phyloP scores from a whole-genome alignment of 371 early-diverging fungal genomes.

The Catenaria anguillulae region DNA sequence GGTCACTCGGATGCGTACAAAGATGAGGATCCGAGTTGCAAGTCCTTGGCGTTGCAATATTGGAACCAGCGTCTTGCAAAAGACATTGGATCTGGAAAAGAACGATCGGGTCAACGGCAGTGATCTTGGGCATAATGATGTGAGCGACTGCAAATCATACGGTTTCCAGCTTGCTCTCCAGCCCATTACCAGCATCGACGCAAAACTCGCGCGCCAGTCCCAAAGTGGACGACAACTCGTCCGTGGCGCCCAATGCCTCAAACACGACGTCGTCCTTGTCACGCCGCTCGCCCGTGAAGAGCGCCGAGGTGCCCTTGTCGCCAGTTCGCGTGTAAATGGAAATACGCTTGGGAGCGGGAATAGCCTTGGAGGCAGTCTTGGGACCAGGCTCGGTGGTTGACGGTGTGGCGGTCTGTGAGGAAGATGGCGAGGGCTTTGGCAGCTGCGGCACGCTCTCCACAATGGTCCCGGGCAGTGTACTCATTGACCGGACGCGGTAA shows the following conservation, averaged over 20 bases:
- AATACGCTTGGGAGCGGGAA: slow-evolving; percentile 9
- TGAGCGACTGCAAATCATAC: too few relatives aligned
- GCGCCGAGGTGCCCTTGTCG: slow-evolving; percentile 77
- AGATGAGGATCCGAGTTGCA: slow-evolving; percentile 33
- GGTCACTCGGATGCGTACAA: slow-evolving; percentile 27
- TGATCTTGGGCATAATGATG: too few relatives aligned
- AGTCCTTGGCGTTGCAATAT: slow-evolving; percentile 75
- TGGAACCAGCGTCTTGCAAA: slow-evolving; percentile 75
- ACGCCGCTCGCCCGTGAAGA: slow-evolving; percentile 81
- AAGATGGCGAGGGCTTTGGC: too few relatives aligned
- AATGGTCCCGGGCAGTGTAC: too few relatives aligned
- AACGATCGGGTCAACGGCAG: too few relatives aligned
- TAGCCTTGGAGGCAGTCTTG: slow-evolving; percentile 1
- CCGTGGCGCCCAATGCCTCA: slow-evolving; percentile 74
- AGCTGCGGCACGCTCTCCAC: too few relatives aligned
- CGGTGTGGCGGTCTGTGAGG: too few relatives aligned
- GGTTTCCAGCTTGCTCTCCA: neutral
- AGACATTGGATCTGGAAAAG: slow-evolving; percentile 69
- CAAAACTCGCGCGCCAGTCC: slow-evolving; percentile 56
- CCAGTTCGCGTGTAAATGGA: slow-evolving; percentile 86
- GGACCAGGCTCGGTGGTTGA: too few relatives aligned
- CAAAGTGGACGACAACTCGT: slow-evolving; percentile 50
- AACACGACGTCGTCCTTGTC: slow-evolving; percentile 73
- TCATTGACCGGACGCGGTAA: too few relatives aligned
- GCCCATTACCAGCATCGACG: slow-evolving; percentile 32